phyloP scores from a whole-genome alignment of 441 rosid species.

The Raphanus hybrid region DNA sequence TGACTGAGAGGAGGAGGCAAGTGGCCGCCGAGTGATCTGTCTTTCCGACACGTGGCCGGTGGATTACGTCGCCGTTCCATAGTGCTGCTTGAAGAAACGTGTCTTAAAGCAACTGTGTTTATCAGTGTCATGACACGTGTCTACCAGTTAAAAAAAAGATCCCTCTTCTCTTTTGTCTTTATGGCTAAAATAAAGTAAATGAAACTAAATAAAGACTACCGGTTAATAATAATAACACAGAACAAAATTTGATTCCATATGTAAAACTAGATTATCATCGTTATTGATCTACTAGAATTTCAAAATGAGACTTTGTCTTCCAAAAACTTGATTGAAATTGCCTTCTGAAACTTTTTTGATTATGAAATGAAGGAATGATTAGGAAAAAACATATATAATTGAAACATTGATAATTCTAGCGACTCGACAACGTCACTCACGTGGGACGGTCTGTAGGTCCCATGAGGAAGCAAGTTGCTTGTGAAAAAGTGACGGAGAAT shows the following conservation, averaged over 20 bases:
- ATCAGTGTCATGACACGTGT: constrained; percentile 39
- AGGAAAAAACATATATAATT: not conserved
- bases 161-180: constrained; percentile 25
- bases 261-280: not conserved
- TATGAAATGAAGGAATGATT: constrained; percentile 1
- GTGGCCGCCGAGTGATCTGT: constrained; percentile 62
- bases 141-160: constrained; percentile 33
- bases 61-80: constrained; percentile 49
- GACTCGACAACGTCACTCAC: constrained; percentile 46
- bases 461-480: constrained; percentile 39
- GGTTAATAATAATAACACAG: not conserved
- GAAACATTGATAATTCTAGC: constrained; percentile 28
- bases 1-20: constrained; percentile 57
- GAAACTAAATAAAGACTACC: not conserved
- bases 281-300: too few relatives aligned
- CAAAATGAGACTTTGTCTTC: too few relatives aligned
- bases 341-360: not conserved
- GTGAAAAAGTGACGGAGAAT: constrained; percentile 39
- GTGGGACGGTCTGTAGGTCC: constrained; percentile 40
- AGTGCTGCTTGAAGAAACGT: constrained; percentile 32
- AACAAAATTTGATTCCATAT: not conserved
- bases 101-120: constrained; percentile 39
- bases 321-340: too few relatives aligned
- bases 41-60: constrained; percentile 69
- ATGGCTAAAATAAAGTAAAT: not conserved